phyloP scores from a whole-genome alignment of 2,329 filamentous ascomycete genomes.

The Alternaria viburni region DNA sequence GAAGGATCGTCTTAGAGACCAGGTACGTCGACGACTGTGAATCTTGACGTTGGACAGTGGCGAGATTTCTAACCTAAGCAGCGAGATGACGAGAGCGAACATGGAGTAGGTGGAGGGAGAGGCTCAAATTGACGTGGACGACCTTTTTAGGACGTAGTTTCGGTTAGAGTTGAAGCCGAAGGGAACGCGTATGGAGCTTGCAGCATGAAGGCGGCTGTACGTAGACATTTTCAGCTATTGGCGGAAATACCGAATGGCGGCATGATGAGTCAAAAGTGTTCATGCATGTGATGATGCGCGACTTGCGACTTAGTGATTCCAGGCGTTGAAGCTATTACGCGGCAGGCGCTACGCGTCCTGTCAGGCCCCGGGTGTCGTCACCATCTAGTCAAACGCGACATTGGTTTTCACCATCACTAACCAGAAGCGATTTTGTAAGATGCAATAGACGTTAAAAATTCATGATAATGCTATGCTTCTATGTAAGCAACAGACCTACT shows the following conservation, averaged over 20 bases:
- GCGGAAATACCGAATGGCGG: background rate
- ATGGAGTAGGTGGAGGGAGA: background rate
- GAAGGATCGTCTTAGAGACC: background rate
- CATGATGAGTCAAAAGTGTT: background rate
- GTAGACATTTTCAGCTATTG: background rate
- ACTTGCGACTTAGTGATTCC: background rate
- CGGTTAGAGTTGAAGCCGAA: background rate
- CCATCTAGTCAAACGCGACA: background rate
- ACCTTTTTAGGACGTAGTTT: background rate
- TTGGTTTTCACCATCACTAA: background rate
- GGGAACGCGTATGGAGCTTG: background rate
- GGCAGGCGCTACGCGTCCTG: background rate
- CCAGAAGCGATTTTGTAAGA: background rate
- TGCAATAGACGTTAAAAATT: background rate
- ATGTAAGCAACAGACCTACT: background rate
- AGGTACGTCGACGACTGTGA: rapidly evolving
- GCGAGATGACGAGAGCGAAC: background rate
- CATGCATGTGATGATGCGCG: background rate
- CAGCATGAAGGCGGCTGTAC: background rate
- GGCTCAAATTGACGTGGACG: background rate
- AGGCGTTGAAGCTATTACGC: background rate
- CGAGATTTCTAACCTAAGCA: background rate
- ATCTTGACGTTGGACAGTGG: background rate
- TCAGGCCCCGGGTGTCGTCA: background rate
- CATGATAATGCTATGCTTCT: background rate